Evolutionary conservation across 148 eudicot species (phyloP).

Genomic region (Silene uniflora): DNA sequence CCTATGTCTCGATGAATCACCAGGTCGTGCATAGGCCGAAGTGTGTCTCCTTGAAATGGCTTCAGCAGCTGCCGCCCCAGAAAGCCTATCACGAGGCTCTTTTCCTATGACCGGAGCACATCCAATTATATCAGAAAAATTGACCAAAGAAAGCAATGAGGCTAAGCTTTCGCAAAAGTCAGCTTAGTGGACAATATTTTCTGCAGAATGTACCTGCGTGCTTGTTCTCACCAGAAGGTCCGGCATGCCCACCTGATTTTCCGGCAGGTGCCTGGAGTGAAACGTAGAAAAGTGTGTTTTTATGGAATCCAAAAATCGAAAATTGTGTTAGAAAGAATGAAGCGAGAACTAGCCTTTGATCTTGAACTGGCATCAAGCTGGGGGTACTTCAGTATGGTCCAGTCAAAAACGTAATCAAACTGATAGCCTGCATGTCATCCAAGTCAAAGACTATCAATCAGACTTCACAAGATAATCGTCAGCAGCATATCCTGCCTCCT

Average conservation of each 20-base stretch:
- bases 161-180: background rate
- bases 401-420: slow-evolving; percentile 66
- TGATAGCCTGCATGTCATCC: slow-evolving; percentile 47
- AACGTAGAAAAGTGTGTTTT: background rate
- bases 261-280: slow-evolving; percentile 31
- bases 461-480: background rate
- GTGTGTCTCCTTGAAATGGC: slow-evolving; percentile 35
- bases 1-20: slow-evolving; percentile 38
- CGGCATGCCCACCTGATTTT: slow-evolving; percentile 26
- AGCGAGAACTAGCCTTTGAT: slow-evolving; percentile 27
- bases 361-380: slow-evolving; percentile 32
- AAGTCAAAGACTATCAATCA: slow-evolving; percentile 7
- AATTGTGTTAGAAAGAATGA: background rate
- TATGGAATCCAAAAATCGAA: background rate
- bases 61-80: slow-evolving; percentile 39
- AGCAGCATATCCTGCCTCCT: background rate
- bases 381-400: slow-evolving; percentile 63
- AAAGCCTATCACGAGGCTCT: slow-evolving; percentile 31
- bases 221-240: slow-evolving; percentile 31
- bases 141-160: background rate
- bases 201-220: slow-evolving; percentile 24
- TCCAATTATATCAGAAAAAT: slow-evolving; percentile 6
- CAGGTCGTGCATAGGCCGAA: slow-evolving; percentile 25
- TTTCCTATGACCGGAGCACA: slow-evolving; percentile 24
- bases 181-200: background rate